Evolutionary conservation across 441 rosid species (phyloP).

Genomic region (Jatropha podagrica): DNA sequence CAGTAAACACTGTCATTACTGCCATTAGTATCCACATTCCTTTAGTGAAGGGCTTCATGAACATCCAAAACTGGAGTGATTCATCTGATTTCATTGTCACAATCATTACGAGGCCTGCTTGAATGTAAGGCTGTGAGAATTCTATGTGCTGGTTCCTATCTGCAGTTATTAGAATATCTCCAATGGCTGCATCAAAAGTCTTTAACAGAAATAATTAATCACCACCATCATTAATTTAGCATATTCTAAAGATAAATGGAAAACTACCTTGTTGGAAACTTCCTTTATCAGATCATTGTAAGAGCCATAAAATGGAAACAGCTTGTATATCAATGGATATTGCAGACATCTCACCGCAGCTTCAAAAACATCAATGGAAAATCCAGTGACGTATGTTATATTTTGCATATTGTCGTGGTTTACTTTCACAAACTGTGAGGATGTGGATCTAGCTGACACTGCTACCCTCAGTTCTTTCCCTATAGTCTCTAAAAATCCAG

Average conservation of each 20-base stretch:
- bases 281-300: conserved; percentile 7
- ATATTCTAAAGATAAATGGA: background rate
- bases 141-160: background rate
- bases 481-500: background rate
- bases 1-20: conserved; percentile 11
- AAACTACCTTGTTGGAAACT: background rate
- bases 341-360: background rate
- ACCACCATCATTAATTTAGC: background rate
- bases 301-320: conserved; percentile 11
- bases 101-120: conserved; percentile 17
- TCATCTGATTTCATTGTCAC: background rate
- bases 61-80: conserved; percentile 4
- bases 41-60: conserved; percentile 17
- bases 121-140: conserved; percentile 19
- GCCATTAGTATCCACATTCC: conserved; percentile 20
- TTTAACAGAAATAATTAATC: background rate
- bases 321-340: background rate
- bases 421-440: conserved; percentile 3
- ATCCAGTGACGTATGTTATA: background rate
- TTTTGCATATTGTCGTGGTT: background rate
- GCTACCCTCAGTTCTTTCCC: background rate
- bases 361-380: conserved; percentile 11
- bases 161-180: conserved; percentile 13
- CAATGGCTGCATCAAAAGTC: conserved; percentile 9
- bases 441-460: background rate